phyloP scores from a whole-genome alignment of 208 protist genomes.

The Wallacemonas collosoma region DNA sequence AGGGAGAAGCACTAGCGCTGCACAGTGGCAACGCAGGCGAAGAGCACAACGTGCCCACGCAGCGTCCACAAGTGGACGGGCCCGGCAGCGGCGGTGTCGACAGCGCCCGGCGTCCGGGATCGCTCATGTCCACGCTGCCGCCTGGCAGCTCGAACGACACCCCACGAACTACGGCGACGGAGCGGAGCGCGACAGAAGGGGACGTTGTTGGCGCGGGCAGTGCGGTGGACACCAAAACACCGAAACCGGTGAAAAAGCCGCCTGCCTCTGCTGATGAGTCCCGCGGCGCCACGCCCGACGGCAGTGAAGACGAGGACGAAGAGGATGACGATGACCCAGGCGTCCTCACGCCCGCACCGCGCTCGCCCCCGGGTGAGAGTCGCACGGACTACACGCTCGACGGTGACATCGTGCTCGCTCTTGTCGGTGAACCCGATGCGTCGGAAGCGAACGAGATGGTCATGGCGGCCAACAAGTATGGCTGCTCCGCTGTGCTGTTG shows the following conservation, averaged over 20 bases:
- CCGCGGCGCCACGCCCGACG: too few relatives aligned
- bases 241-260: too few relatives aligned
- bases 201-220: neutral
- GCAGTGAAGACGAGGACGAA: constrained; percentile 8
- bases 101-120: constrained; percentile 2
- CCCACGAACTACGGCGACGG: constrained; percentile 1
- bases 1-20: neutral
- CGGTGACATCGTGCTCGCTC: constrained; percentile 56
- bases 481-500: constrained; percentile 60
- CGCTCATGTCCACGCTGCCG: constrained; percentile 15
- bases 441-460: constrained; percentile 64
- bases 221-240: neutral
- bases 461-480: constrained; percentile 60
- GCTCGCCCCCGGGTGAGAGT: constrained; percentile 1
- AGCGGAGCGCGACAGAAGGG: neutral
- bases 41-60: neutral
- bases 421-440: constrained; percentile 39
- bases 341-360: constrained; percentile 10
- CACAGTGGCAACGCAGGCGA: neutral
- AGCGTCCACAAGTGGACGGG: neutral
- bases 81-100: neutral
- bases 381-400: constrained; percentile 33
- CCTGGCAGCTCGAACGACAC: constrained; percentile 4
- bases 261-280: too few relatives aligned
- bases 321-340: neutral